Conservation (phyloP, 164 flowering plant genomes). For the Berberis thunbergii region DNA sequence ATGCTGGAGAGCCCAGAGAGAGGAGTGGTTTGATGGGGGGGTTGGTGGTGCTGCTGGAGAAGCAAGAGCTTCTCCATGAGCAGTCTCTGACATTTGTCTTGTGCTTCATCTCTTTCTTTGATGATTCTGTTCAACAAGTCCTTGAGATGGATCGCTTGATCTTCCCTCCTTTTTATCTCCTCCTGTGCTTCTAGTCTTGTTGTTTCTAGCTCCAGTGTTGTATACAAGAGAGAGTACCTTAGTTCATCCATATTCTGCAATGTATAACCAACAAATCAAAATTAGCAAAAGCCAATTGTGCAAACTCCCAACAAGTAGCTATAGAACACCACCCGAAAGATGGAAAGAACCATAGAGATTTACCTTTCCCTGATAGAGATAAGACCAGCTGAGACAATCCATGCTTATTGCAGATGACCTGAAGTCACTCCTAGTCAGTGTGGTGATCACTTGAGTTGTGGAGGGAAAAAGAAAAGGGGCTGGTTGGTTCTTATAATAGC, state of each 20-base stretch:
- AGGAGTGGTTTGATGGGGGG: conserved; percentile 12
- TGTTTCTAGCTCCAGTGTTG: conserved; percentile 69
- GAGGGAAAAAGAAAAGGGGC: conserved; percentile 1
- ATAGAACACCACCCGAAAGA: not conserved
- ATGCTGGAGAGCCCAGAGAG: conserved; percentile 45
- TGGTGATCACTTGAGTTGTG: not conserved
- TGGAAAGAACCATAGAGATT: not conserved
- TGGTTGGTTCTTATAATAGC: not conserved
- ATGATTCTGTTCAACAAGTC: conserved; percentile 35
- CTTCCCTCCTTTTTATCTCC: conserved; percentile 66
- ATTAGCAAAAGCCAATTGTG: conserved; percentile 3
- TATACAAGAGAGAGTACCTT: conserved; percentile 42
- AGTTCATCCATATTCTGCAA: conserved; percentile 68
- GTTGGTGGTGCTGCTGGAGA: conserved; percentile 40
- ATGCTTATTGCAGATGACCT: conserved; percentile 13
- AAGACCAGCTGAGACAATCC: conserved; percentile 51
- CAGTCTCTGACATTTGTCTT: conserved; percentile 48
- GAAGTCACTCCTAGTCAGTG: not conserved
- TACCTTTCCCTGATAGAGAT: conserved; percentile 71
- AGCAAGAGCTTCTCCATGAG: conserved; percentile 37
- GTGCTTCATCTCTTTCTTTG: conserved; percentile 68
- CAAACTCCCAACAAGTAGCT: not conserved
- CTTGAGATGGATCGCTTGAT: conserved; percentile 43
- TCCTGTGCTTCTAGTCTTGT: conserved; percentile 58
- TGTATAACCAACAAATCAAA: not conserved